Conservation (phyloP, 345 rosid genomes). For the Passiflora organensis region DNA sequence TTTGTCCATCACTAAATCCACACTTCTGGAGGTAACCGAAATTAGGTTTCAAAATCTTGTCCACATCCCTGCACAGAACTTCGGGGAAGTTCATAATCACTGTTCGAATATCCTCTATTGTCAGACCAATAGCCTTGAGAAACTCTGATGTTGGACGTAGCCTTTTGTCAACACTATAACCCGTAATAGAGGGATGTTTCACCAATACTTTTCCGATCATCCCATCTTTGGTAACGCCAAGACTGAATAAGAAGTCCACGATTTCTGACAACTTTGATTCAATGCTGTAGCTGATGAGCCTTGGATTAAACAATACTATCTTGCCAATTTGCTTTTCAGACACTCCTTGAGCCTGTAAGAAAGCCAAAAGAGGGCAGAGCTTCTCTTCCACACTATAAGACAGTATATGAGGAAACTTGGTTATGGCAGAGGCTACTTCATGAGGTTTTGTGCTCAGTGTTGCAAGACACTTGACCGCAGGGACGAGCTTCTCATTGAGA, state of each 20-base stretch:
- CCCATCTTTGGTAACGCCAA: constrained; percentile 55
- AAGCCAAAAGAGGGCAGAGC: constrained; percentile 77
- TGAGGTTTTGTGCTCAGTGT: constrained; percentile 42
- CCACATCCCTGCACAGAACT: constrained; percentile 61
- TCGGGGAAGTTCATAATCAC: constrained; percentile 57
- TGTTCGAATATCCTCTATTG: constrained; percentile 38
- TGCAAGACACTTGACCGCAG: constrained; percentile 61
- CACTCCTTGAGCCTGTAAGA: constrained; percentile 68
- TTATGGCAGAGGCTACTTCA: constrained; percentile 64
- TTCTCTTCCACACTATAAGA: constrained; percentile 78
- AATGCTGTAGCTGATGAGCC: constrained; percentile 76
- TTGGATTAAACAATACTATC: constrained; percentile 58
- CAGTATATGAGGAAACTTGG: constrained; percentile 64
- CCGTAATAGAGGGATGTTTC: constrained; percentile 67
- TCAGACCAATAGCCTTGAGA: constrained; percentile 50
- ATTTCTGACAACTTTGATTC: constrained; percentile 51
- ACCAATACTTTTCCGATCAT: constrained; percentile 60
- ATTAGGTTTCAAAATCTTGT: constrained; percentile 54
- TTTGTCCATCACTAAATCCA: constrained; percentile 53
- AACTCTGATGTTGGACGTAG: constrained; percentile 55
- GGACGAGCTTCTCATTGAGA: constrained; percentile 58
- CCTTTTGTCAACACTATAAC: constrained; percentile 58
- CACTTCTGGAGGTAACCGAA: constrained; percentile 35
- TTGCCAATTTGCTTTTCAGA: constrained; percentile 71
- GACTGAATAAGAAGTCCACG: constrained; percentile 50